phyloP scores from a whole-genome alignment of 2,329 filamentous ascomycete genomes.

The Epichloe sibirici region DNA sequence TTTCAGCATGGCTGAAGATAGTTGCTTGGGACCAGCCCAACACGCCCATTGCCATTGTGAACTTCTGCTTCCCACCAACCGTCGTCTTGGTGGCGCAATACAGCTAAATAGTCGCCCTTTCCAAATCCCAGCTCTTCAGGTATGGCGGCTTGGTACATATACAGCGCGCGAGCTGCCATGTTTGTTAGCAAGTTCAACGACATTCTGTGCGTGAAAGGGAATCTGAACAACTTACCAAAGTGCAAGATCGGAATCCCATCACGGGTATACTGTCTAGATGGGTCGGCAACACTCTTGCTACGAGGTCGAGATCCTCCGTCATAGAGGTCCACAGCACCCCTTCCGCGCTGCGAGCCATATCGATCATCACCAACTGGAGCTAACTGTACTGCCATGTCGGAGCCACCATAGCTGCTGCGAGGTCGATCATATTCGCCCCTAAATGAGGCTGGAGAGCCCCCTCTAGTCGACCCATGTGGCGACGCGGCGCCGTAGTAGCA shows the following conservation, averaged over 20 bases:
- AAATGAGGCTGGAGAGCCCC: slow-evolving; percentile 37
- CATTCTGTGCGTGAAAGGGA: slow-evolving; percentile 11
- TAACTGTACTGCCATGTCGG: slow-evolving; percentile 58
- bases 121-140: slow-evolving; percentile 86
- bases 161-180: slow-evolving; percentile 73
- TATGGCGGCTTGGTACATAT: slow-evolving; percentile 88
- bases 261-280: slow-evolving; percentile 66
- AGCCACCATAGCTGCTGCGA: slow-evolving; percentile 34
- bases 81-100: slow-evolving; percentile 86
- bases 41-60: slow-evolving; percentile 49
- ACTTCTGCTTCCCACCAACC: slow-evolving; percentile 99
- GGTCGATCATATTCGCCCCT: slow-evolving; percentile 34
- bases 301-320: slow-evolving; percentile 42
- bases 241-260: slow-evolving; percentile 83
- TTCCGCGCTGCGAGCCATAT: slow-evolving; percentile 45
- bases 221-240: slow-evolving; percentile 59
- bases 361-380: slow-evolving; percentile 42
- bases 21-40: slow-evolving; percentile 56
- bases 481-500: slow-evolving; percentile 41
- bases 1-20: slow-evolving; percentile 44
- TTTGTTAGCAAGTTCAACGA: background rate
- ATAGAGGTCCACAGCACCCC: slow-evolving; percentile 44
- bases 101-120: slow-evolving; percentile 84
- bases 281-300: slow-evolving; percentile 80
- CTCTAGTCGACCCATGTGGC: slow-evolving; percentile 32